Percentiles rank a stretch among this genome's conserved stretches.
These are phyloP conservation scores for Penicillium robsamsonii DNA, from an alignment of 495 filamentous ascomycete genomes.

Conservation along the genomic window DNA sequence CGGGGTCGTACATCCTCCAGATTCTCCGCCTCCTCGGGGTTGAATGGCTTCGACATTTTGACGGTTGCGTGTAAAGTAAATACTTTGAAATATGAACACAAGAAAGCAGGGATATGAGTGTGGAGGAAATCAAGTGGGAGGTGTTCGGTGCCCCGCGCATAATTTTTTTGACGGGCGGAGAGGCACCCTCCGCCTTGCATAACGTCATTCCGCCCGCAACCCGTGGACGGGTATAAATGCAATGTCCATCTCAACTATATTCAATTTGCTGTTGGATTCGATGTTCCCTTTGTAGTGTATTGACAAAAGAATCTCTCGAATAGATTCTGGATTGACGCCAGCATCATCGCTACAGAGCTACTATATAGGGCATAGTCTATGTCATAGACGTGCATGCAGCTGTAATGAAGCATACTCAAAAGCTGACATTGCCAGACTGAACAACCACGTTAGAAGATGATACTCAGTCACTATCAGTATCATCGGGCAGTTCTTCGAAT, in stretches of 20 bases:
- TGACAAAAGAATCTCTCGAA: neutral
- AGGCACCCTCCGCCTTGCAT: constrained; percentile 15
- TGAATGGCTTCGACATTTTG: constrained; percentile 54
- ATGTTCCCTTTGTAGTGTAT: neutral
- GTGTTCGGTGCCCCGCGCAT: constrained; percentile 31
- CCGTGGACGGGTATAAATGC: neutral
- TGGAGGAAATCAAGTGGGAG: constrained; percentile 11
- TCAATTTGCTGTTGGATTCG: neutral
- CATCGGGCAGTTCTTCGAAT: constrained; percentile 64
- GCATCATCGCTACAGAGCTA: neutral
- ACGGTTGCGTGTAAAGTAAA: constrained; percentile 6
- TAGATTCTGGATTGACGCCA: neutral
- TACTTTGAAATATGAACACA: constrained; percentile 2
- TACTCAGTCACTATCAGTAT: constrained; percentile 40
- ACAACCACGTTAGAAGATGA: neutral
- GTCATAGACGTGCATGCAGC: neutral
- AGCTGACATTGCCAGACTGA: too few relatives aligned
- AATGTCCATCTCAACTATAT: neutral
- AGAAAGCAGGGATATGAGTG: constrained; percentile 10
- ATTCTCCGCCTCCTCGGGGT: constrained; percentile 71
- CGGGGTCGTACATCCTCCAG: constrained; percentile 62
- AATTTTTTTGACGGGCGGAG: constrained; percentile 41
- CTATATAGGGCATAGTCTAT: neutral
- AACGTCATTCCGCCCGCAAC: constrained; percentile 30
- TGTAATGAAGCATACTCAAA: neutral